These are phyloP conservation scores for Cyberlindnera subsufficiens DNA, from an alignment of 805 yeast genomes.

Conservation along the genomic window DNA sequence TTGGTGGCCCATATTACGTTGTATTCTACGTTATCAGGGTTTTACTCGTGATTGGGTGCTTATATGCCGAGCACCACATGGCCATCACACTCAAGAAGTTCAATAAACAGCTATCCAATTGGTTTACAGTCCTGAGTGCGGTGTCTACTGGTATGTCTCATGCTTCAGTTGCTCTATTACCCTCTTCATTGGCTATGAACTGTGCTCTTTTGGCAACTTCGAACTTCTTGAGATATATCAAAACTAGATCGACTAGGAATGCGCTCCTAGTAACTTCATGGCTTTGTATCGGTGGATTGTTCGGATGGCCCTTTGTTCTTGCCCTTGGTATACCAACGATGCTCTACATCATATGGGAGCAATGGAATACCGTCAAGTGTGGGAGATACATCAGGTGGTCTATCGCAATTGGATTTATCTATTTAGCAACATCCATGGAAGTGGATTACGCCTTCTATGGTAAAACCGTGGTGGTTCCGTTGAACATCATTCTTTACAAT, in stretches of 20 bases:
- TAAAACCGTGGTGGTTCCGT: slow-evolving; percentile 60
- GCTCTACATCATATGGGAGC: slow-evolving; percentile 13
- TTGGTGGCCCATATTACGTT: slow-evolving; percentile 15
- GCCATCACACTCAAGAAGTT: slow-evolving; percentile 34
- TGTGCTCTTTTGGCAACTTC: slow-evolving; percentile 41
- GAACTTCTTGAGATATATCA: slow-evolving; percentile 28
- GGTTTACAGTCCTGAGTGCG: slow-evolving; percentile 59
- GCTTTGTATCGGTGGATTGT: slow-evolving; percentile 60
- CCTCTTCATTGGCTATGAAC: slow-evolving; percentile 71
- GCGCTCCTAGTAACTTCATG: slow-evolving; percentile 32
- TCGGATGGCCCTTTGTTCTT: slow-evolving; percentile 91
- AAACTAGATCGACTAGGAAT: slow-evolving; percentile 9
- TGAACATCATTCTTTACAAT: slow-evolving; percentile 79
- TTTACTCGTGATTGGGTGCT: slow-evolving; percentile 33
- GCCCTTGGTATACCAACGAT: slow-evolving; percentile 50
- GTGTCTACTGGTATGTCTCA: slow-evolving; percentile 82
- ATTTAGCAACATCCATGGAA: slow-evolving; percentile 26
- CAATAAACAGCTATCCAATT: slow-evolving; percentile 31
- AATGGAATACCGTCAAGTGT: slow-evolving; percentile 3
- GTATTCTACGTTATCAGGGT: slow-evolving; percentile 52
- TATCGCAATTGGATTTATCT: slow-evolving; percentile 16
- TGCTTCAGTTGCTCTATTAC: slow-evolving; percentile 80
- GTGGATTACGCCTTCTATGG: slow-evolving; percentile 63
- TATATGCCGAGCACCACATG: slow-evolving; percentile 49
- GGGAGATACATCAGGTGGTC: slow-evolving; percentile 21